A percentile compares a stretch with the other conserved stretches of the same genome.
These are phyloP conservation scores for Trapa incisa DNA, from an alignment of 345 rosid genomes.

Conservation along the genomic window DNA sequence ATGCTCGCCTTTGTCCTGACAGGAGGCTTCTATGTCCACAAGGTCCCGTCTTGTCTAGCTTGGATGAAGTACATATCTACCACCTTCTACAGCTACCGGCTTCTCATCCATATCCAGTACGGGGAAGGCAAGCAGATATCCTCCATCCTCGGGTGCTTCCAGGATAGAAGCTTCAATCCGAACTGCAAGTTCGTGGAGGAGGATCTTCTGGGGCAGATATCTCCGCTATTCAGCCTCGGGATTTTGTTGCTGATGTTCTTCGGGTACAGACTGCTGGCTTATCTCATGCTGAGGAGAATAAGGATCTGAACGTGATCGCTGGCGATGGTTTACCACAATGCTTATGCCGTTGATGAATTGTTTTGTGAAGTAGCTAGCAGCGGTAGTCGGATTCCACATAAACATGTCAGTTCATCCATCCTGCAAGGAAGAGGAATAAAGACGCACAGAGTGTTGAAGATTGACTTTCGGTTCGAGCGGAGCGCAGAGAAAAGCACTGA, in stretches of 20 bases:
- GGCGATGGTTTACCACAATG: too few species aligned
- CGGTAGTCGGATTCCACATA: too few species aligned
- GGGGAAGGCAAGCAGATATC: conserved; percentile 38
- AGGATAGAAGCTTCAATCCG: conserved; percentile 7
- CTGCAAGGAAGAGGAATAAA: too few species aligned
- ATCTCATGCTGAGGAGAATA: conserved; percentile 59
- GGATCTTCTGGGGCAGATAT: conserved; percentile 55
- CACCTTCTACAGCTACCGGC: conserved; percentile 59
- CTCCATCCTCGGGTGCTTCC: conserved; percentile 36
- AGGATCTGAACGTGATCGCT: conserved; percentile 13
- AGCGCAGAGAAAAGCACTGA: too few species aligned
- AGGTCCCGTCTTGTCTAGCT: conserved; percentile 52
- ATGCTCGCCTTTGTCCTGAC: conserved; percentile 88
- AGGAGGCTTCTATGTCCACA: conserved; percentile 79
- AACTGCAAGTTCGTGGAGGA: conserved; percentile 55
- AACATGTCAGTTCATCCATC: too few species aligned
- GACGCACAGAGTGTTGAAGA: too few species aligned
- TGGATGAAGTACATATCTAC: conserved; percentile 78
- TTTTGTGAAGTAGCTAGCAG: too few species aligned
- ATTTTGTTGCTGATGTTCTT: conserved; percentile 53
- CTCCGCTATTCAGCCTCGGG: conserved; percentile 29
- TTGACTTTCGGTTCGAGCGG: too few species aligned
- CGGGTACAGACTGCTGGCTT: conserved; percentile 74
- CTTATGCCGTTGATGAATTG: too few species aligned
- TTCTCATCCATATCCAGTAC: conserved; percentile 57